phyloP scores from a whole-genome alignment of 176 grass and related monocot genomes.

The Poa pratensis region DNA sequence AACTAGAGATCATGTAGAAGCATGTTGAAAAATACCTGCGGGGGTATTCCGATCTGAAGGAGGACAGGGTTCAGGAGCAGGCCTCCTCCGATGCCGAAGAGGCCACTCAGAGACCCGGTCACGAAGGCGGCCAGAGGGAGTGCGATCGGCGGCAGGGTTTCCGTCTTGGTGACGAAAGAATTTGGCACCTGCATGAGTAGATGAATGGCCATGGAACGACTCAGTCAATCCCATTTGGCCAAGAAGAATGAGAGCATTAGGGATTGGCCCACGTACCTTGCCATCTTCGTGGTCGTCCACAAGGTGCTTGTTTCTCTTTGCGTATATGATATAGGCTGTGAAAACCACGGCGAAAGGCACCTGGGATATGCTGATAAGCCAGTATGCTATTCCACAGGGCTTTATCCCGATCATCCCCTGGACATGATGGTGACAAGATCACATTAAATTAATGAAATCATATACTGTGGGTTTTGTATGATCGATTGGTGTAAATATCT shows the following conservation, averaged over 20 bases:
- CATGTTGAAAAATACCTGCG: constrained; percentile 44
- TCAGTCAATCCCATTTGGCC: background rate
- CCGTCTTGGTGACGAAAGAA: background rate
- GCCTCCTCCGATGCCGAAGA: constrained; percentile 87
- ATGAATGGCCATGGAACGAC: background rate
- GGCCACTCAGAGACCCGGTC: constrained; percentile 77
- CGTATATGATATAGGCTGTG: constrained; percentile 64
- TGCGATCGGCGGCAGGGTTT: constrained; percentile 44
- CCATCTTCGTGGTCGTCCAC: constrained; percentile 24
- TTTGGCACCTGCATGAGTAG: constrained; percentile 28
- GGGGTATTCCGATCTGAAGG: constrained; percentile 79
- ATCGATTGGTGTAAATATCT: background rate
- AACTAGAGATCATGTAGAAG: background rate
- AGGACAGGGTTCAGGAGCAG: constrained; percentile 82
- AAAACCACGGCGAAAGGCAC: constrained; percentile 73
- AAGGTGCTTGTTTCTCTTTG: constrained; percentile 53
- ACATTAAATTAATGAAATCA: background rate
- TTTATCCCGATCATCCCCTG: constrained; percentile 67
- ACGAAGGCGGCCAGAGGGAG: constrained; percentile 63
- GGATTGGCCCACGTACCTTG: constrained; percentile 32
- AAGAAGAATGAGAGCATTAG: background rate
- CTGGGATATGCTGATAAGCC: constrained; percentile 65
- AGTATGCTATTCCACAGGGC: constrained; percentile 73
- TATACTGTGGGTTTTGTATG: background rate
- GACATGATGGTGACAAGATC: constrained; percentile 28